Percentiles rank a stretch among this genome's conserved stretches.
phyloP scores from a whole-genome alignment of 331 rosid species.

The Rhamnella rubrinervis region DNA sequence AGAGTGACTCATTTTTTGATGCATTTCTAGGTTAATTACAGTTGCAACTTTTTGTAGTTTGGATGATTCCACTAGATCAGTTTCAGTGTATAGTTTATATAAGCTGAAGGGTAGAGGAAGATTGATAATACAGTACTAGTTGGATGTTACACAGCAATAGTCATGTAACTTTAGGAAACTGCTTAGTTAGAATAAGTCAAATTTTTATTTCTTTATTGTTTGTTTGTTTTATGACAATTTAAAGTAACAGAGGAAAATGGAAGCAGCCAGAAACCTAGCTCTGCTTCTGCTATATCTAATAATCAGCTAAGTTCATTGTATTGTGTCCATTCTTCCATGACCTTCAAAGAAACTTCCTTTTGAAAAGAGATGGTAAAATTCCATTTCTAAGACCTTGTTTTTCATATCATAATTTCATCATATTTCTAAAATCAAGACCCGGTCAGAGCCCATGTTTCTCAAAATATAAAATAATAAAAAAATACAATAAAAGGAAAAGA shows the following conservation, averaged over 20 bases:
- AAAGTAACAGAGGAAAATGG: slow-evolving; percentile 13
- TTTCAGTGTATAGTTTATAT: neutral
- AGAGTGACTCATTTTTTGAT: slow-evolving; percentile 46
- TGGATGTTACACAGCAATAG: too few species aligned
- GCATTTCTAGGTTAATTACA: slow-evolving; percentile 45
- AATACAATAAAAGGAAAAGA: too few species aligned
- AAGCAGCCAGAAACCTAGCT: neutral
- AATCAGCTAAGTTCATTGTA: neutral
- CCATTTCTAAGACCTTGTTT: too few species aligned
- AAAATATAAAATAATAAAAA: too few species aligned
- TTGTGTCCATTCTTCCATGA: neutral
- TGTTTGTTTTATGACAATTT: slow-evolving; percentile 17
- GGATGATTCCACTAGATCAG: neutral
- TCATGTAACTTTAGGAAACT: too few species aligned
- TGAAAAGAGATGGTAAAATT: too few species aligned
- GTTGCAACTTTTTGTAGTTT: neutral
- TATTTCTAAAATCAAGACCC: too few species aligned
- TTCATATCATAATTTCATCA: too few species aligned
- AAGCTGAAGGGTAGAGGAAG: neutral
- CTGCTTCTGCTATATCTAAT: too few species aligned
- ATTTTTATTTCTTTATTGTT: slow-evolving; percentile 15
- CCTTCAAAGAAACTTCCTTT: too few species aligned
- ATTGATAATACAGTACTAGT: too few species aligned
- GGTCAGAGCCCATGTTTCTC: too few species aligned
- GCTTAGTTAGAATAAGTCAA: slow-evolving; percentile 14